phyloP scores from a whole-genome alignment of 176 grass and related monocot genomes.

The Oryza meridionalis region DNA sequence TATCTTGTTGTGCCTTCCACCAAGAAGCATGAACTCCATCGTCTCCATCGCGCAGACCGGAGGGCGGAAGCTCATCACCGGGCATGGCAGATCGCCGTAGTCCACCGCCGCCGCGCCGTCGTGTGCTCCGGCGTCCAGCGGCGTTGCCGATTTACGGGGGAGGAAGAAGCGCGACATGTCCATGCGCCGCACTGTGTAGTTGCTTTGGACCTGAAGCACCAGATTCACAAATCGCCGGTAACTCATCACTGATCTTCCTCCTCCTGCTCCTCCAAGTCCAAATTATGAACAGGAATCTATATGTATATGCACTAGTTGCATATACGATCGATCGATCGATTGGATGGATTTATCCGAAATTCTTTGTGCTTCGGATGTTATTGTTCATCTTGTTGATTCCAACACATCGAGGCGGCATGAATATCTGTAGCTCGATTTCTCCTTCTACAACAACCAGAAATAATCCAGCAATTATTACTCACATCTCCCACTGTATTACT shows the following conservation, averaged over 20 bases:
- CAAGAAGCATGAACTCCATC: constrained; percentile 3
- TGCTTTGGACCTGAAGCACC: background rate
- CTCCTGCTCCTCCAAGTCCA: too few species aligned
- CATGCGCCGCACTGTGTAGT: background rate
- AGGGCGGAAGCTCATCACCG: background rate
- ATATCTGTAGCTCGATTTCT: too few species aligned
- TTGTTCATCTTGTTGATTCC: too few species aligned
- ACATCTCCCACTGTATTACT: too few species aligned
- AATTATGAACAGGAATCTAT: too few species aligned
- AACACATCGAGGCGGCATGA: too few species aligned
- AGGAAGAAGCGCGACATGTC: background rate
- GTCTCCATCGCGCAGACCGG: rapidly evolving
- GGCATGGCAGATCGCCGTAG: background rate
- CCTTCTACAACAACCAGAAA: too few species aligned
- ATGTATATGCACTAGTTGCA: too few species aligned
- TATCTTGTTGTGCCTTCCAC: background rate
- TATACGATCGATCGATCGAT: too few species aligned
- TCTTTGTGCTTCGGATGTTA: too few species aligned
- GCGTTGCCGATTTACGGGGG: background rate
- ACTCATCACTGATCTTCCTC: background rate
- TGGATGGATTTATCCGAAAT: too few species aligned
- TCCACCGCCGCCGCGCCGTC: background rate
- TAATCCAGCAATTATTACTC: too few species aligned
- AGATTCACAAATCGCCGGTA: background rate
- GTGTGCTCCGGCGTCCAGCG: background rate